Evolutionary conservation across 768 basidiomycete species (phyloP), one percentile per base, ranked within the genome.

Genomic region (Filobasidium floriforme): DNA sequence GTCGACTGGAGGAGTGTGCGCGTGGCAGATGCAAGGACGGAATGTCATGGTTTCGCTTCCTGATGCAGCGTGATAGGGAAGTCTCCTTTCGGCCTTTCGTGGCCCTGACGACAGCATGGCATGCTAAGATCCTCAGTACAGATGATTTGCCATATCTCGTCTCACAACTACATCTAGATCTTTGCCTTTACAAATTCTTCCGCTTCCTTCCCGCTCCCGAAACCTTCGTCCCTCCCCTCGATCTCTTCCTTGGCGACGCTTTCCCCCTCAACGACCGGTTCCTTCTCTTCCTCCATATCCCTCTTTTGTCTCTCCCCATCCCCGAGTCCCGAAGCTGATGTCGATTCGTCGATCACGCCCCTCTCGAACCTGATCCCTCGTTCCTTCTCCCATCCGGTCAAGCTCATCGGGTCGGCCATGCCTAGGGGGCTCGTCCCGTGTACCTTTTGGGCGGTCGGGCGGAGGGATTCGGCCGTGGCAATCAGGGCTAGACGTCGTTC

Each of bases 401-500:
- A 66, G 14, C 69, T 41, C 22, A 68, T 24, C 0, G 67, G 67
- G 52, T 68, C 67, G 14, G 60, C 63, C 41, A 22, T 5, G 18
- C 67, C 67, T 22, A 68, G 59, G 37, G 67, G 67, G 44, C 61
- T 63, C 29, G 59, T 59, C 6, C 63, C 63, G 60, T 60, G 62
- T 10, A 68, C 67, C 15, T 52, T 61, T 66, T 32, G 60, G 24
- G 9, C 63, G 41, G 29, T n/a, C 6, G 63, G 62, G 26, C 60
- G 69, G 41, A 61, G 55, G 41, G 43, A 74, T 73, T 65, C 67
- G 37, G 75, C 73, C 10, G 90, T 90, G 12, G 87, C 85, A 68
- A 89, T 85, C 68, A 91, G 89, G 10, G 90, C 90, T 26, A 90
- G 76, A 54, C 92, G 84, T 41, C 96, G 87, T 75, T 98, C 93